phyloP scores from a whole-genome alignment of 306 rosid genomes.

The Elaeagnus macrophylla region DNA sequence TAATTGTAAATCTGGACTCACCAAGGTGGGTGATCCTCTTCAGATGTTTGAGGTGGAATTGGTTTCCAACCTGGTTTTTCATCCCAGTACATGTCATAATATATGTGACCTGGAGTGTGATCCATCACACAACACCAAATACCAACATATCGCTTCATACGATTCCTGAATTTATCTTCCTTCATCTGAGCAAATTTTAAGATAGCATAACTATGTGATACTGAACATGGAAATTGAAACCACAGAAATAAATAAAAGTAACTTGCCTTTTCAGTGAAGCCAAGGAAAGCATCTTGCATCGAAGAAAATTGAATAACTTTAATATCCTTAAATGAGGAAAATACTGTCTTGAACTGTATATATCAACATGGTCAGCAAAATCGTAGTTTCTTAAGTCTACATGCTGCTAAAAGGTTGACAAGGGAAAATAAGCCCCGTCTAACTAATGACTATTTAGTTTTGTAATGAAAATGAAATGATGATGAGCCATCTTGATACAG shows the following conservation, averaged over 20 bases:
- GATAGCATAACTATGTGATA: background rate
- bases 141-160: slow-evolving; percentile 67
- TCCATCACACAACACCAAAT: slow-evolving; percentile 89
- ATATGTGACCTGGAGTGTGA: slow-evolving; percentile 81
- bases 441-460: no score
- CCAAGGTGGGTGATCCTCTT: slow-evolving; percentile 80
- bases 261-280: slow-evolving; percentile 70
- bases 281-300: slow-evolving; percentile 69
- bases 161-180: slow-evolving; percentile 65
- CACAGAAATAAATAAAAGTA: slow-evolving; percentile 3
- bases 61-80: slow-evolving; percentile 94
- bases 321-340: slow-evolving; percentile 72
- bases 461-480: no score
- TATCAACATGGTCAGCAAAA: background rate
- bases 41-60: slow-evolving; percentile 65
- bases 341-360: slow-evolving; percentile 54
- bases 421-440: no score
- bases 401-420: no score
- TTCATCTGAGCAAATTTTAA: slow-evolving; percentile 35
- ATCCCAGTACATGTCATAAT: slow-evolving; percentile 94
- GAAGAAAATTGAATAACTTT: slow-evolving; percentile 87
- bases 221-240: background rate
- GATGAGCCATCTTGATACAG: no score
- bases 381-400: no score
- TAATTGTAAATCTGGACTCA: slow-evolving; percentile 18